These are phyloP conservation scores for Plasmodium yoelii DNA, from an alignment of 169 alveolate genomes.

Conservation along the genomic window DNA sequence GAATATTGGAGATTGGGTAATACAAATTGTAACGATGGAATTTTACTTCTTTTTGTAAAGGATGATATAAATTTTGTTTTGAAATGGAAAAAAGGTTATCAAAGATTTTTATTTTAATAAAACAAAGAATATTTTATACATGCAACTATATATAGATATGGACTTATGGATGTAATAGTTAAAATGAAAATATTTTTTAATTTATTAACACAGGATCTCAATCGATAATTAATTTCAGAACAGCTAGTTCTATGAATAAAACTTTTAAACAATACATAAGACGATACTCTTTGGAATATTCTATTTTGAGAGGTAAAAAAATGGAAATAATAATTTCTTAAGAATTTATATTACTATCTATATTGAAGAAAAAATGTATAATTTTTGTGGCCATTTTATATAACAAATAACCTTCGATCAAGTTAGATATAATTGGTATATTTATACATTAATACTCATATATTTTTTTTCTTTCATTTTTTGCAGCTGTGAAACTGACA, in stretches of 20 bases:
- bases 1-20: slow-evolving; percentile 67
- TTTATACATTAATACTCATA: not conserved
- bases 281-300: slow-evolving; percentile 60
- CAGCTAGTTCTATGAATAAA: slow-evolving; percentile 70
- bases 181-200: not conserved
- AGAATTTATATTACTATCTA: not conserved
- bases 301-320: slow-evolving; percentile 65
- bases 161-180: too few species aligned
- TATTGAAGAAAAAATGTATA: not conserved
- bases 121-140: too few species aligned
- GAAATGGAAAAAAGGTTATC: slow-evolving; percentile 70
- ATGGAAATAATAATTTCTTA: not conserved
- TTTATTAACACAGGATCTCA: slow-evolving; percentile 38
- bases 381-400: too few species aligned
- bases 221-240: slow-evolving; percentile 61
- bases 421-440: too few species aligned
- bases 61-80: slow-evolving; percentile 47
- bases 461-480: slow-evolving; percentile 7
- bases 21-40: slow-evolving; percentile 55
- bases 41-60: slow-evolving; percentile 67
- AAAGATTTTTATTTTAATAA: not conserved
- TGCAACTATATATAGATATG: too few species aligned
- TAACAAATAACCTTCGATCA: too few species aligned
- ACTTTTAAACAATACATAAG: slow-evolving; percentile 54
- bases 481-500: slow-evolving; percentile 45